Base-by-base conservation (phyloP, 2,329 filamentous ascomycete genomes). In the Magnaporthiopsis incrustans region DNA sequence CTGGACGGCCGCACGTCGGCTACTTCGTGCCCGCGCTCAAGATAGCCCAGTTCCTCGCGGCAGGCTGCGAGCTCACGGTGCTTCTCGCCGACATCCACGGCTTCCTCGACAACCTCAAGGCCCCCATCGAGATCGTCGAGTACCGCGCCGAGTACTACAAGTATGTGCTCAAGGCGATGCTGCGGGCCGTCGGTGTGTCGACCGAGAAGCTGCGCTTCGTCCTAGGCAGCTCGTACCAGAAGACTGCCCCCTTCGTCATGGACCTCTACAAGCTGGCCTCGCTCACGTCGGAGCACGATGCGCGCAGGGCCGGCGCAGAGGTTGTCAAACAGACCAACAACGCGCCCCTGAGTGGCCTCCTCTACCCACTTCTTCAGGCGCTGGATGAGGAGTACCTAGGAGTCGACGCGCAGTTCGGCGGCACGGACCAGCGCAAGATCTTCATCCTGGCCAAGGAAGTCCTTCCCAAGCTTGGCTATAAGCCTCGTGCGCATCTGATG, bases 21-120 rank as follows among this genome's bases (percentile, higher is more conserved):
- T 97, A 97, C 82, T 91, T 96, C 67, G 89, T 95, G 12, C 89
- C 92, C 7, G 89, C 90, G 70, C 85, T 96, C 73, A 97, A 97
- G 77, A 89, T 97, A 67, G 92, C 92, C 56, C 89, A 97, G 74
- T 87, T 96, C 71, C 85, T 97, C 44, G 84, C 86, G 50, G 92
- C 94, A 35, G 92, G 89, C 53, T 97, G 92, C 78, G 85, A 92
- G 66, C 86, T 96, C 66, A 90, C 86, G 64, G 83, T 96, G 66
- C 85, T 96, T 50, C 85, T 95, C 66, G 88, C 86, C 75, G 86
- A 91, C 68, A 83, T 90, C 67, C 83, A 86, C 75, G 91, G 86
- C 69, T 92, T 91, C 77, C 87, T 93, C 70, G 89, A 91, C 78
- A 91, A 90, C 76, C 82, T 91, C 73, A 96, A 96, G 76, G 91